Conservation (phyloP, 2,329 filamentous ascomycete species). For the Diplodia scrobiculata region DNA sequence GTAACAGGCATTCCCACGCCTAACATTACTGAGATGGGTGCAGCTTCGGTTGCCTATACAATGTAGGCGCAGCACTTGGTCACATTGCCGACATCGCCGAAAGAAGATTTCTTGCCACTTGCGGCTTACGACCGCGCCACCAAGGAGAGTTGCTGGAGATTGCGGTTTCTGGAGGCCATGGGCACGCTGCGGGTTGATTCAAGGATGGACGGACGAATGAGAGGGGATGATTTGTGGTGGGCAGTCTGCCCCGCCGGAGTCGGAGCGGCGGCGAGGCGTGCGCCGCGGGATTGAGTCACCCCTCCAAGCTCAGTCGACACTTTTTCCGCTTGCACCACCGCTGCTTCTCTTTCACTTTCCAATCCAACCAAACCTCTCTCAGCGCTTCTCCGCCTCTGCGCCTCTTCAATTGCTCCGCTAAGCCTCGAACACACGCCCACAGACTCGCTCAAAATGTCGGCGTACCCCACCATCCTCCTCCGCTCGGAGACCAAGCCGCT, state of each 20-base stretch:
- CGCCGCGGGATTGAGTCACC: conserved; percentile 21
- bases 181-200: neutral
- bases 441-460: conserved; percentile 28
- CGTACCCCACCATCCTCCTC: conserved; percentile 46
- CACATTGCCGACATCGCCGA: neutral
- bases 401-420: neutral
- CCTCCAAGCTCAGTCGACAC: conserved; percentile 24
- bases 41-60: neutral
- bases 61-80: neutral
- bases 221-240: conserved; percentile 3
- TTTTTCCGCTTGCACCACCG: conserved; percentile 1
- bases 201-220: neutral
- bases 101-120: neutral
- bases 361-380: neutral
- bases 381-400: neutral
- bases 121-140: neutral
- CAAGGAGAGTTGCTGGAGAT: too few species aligned
- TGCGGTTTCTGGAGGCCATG: neutral
- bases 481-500: conserved; percentile 47
- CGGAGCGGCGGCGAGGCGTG: conserved; percentile 1
- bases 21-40: neutral
- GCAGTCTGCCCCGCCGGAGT: conserved; percentile 12
- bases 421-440: neutral
- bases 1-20: neutral
- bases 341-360: neutral